Base-by-base conservation (phyloP, 73 alveolate species). In the Tetrahymena thermophila region DNA sequence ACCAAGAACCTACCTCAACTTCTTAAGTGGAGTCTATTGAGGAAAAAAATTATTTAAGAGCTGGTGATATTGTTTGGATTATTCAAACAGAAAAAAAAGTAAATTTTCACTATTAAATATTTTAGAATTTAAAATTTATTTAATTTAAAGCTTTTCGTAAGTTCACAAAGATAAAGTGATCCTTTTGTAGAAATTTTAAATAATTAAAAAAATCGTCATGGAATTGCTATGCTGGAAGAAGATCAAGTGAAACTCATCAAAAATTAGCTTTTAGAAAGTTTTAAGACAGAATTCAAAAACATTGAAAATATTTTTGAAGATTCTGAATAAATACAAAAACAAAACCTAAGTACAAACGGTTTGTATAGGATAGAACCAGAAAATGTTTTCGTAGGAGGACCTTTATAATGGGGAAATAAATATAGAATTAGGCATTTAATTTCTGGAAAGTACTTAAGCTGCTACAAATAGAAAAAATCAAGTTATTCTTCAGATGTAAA, bases 301-400 rank as follows among this genome's bases (percentile, higher is more conserved):
- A 71, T 71, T 28, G 89, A 71, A 23, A 71, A 71, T 71, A 85
- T 28, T 38, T 85, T 28, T 14, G 94, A 85, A 42, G 58, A n/a
- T 85, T 31, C 34, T 34, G 43, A 84, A 84, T 34, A 35, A 21
- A 56, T 43, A 13, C 34, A 95, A 50, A 50, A 89, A 6, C 93
- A 89, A 55, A 95, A 43, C 43, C 94, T 95, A 21, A 85, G 94
- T 44, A 94, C 97, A 5, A 85, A 85, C 55, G 97, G 97, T 10
- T 35, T 95, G 31, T 95, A 94, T 94, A 95, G 94, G n/a, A 95
- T 95, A 85, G 97, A 95, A 35, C 83, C 95, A 4, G 35, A 34
- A 31, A 35, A 95, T 50, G 94, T 85, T 10, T 85, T 56, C n/a
- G 38, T 50, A n/a, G 97, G 97, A 35, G 97, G 97, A 1, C 94